Conservation (phyloP, 208 protist species). For the Jaenimonas drosophilae region DNA sequence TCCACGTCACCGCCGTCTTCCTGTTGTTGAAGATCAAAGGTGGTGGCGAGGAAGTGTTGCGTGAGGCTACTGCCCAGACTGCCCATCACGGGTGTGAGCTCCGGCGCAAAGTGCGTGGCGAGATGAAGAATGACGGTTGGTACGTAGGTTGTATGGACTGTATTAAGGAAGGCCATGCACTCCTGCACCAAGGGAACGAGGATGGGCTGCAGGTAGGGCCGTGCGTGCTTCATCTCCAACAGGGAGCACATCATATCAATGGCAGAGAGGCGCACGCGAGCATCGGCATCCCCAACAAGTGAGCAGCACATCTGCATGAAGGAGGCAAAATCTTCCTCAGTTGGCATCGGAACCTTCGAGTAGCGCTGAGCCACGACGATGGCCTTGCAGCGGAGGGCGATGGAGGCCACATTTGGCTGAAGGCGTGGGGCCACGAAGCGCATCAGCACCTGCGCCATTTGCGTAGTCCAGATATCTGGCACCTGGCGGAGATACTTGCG, state of each 20-base stretch:
- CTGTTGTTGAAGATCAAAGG: constrained; percentile 57
- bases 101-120: constrained; percentile 74
- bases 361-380: constrained; percentile 77
- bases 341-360: constrained; percentile 66
- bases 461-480: constrained; percentile 50
- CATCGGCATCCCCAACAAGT: constrained; percentile 54
- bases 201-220: constrained; percentile 45
- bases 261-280: constrained; percentile 61
- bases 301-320: constrained; percentile 68
- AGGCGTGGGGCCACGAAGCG: constrained; percentile 67
- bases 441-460: constrained; percentile 77
- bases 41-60: constrained; percentile 66
- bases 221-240: constrained; percentile 68
- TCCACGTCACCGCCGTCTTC: constrained; percentile 20
- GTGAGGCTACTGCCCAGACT: constrained; percentile 61
- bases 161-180: constrained; percentile 68
- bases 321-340: constrained; percentile 55
- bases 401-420: constrained; percentile 22
- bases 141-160: constrained; percentile 81
- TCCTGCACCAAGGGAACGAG: constrained; percentile 78
- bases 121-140: constrained; percentile 74
- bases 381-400: constrained; percentile 73
- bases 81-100: constrained; percentile 64
- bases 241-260: constrained; percentile 84
- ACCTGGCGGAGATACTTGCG: constrained; percentile 66